Conservation (phyloP, 164 flowering plant species). For the Aristolochia fimbriata region DNA sequence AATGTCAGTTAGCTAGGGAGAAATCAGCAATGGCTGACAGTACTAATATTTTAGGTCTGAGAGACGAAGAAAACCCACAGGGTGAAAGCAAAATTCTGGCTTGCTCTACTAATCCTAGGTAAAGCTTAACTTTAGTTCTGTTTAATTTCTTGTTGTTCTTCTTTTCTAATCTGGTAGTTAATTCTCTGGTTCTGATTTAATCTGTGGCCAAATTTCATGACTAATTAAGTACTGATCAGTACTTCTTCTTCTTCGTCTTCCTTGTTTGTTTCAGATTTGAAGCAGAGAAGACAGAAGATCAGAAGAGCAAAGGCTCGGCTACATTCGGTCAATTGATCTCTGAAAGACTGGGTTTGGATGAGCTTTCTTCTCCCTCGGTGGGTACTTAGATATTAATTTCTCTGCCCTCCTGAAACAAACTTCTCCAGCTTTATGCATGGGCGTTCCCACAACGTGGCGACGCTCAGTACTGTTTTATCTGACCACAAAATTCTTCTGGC, state of each 20-base stretch:
- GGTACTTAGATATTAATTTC: background rate
- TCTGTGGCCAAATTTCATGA: too few species aligned
- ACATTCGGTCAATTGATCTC: conserved; percentile 8
- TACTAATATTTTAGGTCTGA: conserved; percentile 7
- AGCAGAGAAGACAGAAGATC: conserved; percentile 15
- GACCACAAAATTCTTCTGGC: too few species aligned
- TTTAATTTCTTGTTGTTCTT: conserved; percentile 2
- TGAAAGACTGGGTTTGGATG: conserved; percentile 33
- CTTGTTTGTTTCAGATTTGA: conserved; percentile 19
- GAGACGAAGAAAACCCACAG: conserved; percentile 26
- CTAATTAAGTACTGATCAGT: too few species aligned
- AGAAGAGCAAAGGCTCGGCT: conserved; percentile 6
- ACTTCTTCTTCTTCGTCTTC: background rate
- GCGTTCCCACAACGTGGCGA: too few species aligned
- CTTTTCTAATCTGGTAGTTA: background rate
- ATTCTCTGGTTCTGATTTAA: background rate
- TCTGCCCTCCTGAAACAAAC: too few species aligned
- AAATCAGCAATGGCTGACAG: conserved; percentile 19
- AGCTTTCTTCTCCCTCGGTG: conserved; percentile 29
- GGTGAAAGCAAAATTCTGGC: conserved; percentile 25
- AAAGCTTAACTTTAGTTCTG: background rate
- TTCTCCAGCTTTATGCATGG: too few species aligned
- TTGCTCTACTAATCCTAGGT: conserved; percentile 25
- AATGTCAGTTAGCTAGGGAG: background rate
- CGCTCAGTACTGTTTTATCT: too few species aligned